Evolutionary conservation across 2,329 filamentous ascomycete genomes (phyloP), one percentile per base, ranked within the genome.

Genomic region (Phoma sp.): DNA sequence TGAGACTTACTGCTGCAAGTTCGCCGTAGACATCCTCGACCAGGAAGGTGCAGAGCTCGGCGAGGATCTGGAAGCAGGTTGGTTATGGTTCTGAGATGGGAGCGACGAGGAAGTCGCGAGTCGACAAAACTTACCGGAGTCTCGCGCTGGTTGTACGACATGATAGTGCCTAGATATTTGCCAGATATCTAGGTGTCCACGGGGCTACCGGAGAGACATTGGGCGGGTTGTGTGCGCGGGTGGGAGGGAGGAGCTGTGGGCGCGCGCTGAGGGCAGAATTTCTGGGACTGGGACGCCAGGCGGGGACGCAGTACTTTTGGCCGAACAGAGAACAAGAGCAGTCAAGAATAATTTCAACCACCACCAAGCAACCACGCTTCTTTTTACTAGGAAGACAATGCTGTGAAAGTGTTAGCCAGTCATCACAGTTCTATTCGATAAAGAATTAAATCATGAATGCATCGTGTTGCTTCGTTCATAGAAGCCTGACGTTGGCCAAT

Each of bases 21-120:
- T 96, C 91, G 72, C 95, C 95, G 76, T 95, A 94, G 56, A 91
- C 84, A 74, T 97, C 92, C 73, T 92, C 88, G 61, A 98, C 88
- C 61, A 97, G 84, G 74, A 96, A 87, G 80, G 88, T 85, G 81
- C 92, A 96, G 72, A 98, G 90, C 85, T 97, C 91, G 71, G 89
- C 87, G 65, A 90, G 79, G 78, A 87, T 81, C 91, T 94, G 90
- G 84, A 52, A 40, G 31, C 44, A 22, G 17, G 63, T 73, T 87
- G 83, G 60, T 17, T 17, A 17, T 17, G 17, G 17, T 17, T 17
- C 17, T 17, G 17, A 17, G 17, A 17, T 17, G 17, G 17, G 17
- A 17, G 17, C 17, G 17, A 17, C 17, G 17, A 17, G 17, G 17
- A 17, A 17, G 17, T 17, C 17, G 17, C 17, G 17, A 17, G 1